Evolutionary conservation across 306 rosid species (phyloP), one percentile per base, ranked within the genome.

Genomic region (Rubus idaeus): DNA sequence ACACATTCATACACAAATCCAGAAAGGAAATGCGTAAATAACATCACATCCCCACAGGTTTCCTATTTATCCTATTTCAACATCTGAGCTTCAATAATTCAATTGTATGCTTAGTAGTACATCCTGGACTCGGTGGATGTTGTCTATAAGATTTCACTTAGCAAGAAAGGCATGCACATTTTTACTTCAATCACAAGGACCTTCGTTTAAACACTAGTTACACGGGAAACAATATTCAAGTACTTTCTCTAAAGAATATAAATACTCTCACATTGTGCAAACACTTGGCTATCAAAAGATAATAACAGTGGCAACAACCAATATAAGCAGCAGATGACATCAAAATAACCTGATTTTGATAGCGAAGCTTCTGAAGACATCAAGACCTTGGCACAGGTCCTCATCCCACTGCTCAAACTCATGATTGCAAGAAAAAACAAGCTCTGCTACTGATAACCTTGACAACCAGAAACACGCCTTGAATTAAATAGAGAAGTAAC

Each of bases 381-480:
- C 70, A 81, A 71, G 37, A 76, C 49, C 81, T 64, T 81, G 49
- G 78, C 52, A 70, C 84, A 81, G 53, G 81, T 53, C 77, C 74
- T 66, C 81, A 76, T 44, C 61, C 75, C 81, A 53, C 41, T 72
- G 70, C 67, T 71, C 70, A 42, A 30, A 49, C 74, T 52, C 81
- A 76, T 71, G 35, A 30, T 57, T 17, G 40, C 61, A 20, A 42
- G 18, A 52, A 71, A 23, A 44, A 51, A 62, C 16, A 70, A 39
- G 37, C 45, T 67, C 44, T 47, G 53, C 74, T 21, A 39, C 75
- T 47, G 30, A 21, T 2, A 16, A 46, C 77, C 68, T 74, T 26
- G 8, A 21, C 3, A 41, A 71, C 77, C 77, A 61, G 8, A 71
- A 16, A 70, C 44, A 57, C 20, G 5, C 70, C 10, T 60, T 4